Percentiles rank a stretch among this genome's conserved stretches.
Evolutionary conservation across 2,329 filamentous ascomycete genomes (phyloP).

Genomic region (Fusarium globosum): DNA sequence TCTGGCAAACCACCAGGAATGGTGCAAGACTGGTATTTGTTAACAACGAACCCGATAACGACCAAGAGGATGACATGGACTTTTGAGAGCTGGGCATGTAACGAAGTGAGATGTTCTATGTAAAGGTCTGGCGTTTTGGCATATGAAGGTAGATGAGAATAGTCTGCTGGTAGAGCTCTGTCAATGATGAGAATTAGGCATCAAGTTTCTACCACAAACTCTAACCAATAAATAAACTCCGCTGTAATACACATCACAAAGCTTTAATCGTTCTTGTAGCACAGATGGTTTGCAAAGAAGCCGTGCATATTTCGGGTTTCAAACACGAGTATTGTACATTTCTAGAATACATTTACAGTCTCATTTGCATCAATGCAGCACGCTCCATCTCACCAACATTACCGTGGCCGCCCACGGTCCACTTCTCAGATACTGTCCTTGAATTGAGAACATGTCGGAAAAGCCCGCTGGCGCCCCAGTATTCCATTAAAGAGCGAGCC

Average conservation of each 20-base stretch:
- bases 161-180: constrained; percentile 28
- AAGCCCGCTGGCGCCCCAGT: constrained; percentile 89
- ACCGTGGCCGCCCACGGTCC: constrained; percentile 83
- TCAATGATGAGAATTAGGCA: constrained; percentile 21
- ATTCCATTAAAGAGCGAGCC: constrained; percentile 85
- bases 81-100: constrained; percentile 38
- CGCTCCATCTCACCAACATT: constrained; percentile 88
- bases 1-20: constrained; percentile 82
- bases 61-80: constrained; percentile 61
- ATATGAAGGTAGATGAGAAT: constrained; percentile 40
- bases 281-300: not conserved
- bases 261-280: not conserved
- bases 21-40: constrained; percentile 79
- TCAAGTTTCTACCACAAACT: not conserved
- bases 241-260: not conserved
- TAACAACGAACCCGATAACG: constrained; percentile 63
- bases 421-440: constrained; percentile 79
- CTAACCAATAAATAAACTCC: not conserved
- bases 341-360: constrained; percentile 52
- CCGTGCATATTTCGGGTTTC: constrained; percentile 28
- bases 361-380: constrained; percentile 63
- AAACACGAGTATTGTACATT: constrained; percentile 46
- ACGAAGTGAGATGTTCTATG: constrained; percentile 31
- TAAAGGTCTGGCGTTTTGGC: constrained; percentile 49
- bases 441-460: constrained; percentile 77